phyloP scores from a whole-genome alignment of 2,329 filamentous ascomycete genomes.

The Ophiostoma ulmi region DNA sequence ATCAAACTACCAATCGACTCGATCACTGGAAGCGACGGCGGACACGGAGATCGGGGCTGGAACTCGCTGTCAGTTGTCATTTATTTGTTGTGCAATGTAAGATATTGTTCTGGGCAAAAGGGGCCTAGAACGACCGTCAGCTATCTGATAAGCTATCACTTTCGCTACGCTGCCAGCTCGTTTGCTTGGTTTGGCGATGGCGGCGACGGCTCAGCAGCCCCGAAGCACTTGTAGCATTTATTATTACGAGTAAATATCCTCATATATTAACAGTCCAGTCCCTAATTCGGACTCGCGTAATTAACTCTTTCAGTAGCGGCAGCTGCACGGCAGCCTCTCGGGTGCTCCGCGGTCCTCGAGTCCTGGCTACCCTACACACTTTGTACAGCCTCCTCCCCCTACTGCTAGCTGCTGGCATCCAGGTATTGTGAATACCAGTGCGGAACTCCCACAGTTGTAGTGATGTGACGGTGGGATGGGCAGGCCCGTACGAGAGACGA shows the following conservation, averaged over 20 bases:
- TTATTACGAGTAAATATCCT: no score
- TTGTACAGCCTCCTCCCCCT: no score
- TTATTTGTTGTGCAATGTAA: background rate
- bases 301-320: background rate
- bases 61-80: background rate
- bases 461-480: background rate
- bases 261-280: background rate
- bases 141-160: background rate
- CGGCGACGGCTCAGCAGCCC: background rate
- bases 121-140: background rate
- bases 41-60: background rate
- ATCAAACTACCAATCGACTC: conserved; percentile 3
- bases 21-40: conserved; percentile 5
- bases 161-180: background rate
- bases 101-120: background rate
- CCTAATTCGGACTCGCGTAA: background rate
- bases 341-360: background rate
- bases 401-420: no score
- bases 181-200: background rate
- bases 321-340: background rate
- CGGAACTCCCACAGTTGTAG: background rate
- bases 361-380: no score
- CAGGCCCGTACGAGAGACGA: background rate
- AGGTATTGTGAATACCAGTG: background rate
- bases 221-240: background rate